Percentiles rank a stretch among this genome's conserved stretches.
These are phyloP conservation scores for Saccharomyces paradoxus DNA, from an alignment of 805 yeast species.

Conservation along the genomic window DNA sequence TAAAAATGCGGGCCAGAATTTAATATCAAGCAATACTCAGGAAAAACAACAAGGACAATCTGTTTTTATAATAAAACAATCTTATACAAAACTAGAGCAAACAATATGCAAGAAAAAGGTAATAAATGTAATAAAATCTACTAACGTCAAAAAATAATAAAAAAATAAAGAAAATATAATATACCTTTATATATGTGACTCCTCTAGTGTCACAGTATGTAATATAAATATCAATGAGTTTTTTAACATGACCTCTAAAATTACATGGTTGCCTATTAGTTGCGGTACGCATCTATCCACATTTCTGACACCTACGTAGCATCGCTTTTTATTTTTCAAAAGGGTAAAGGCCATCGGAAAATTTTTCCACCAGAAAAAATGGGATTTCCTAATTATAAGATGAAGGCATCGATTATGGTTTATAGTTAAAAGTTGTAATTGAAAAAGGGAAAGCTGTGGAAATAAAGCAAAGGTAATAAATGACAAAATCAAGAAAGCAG, in stretches of 20 bases:
- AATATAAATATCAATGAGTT: background rate
- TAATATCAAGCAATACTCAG: background rate
- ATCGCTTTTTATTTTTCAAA: background rate
- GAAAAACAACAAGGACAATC: background rate
- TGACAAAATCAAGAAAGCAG: conserved; percentile 32
- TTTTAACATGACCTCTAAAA: background rate
- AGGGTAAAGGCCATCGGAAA: background rate
- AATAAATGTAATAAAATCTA: background rate
- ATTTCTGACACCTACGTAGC: background rate
- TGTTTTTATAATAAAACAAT: background rate
- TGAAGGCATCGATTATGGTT: background rate
- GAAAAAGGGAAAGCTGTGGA: background rate
- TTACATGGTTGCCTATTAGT: background rate
- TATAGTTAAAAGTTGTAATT: background rate
- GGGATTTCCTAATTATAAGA: background rate
- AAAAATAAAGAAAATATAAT: background rate
- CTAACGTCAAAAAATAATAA: background rate
- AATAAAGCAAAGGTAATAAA: conserved; percentile 3
- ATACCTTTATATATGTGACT: background rate
- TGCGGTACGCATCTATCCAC: background rate
- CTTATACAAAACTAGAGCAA: background rate
- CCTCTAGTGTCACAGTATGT: background rate
- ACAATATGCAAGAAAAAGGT: background rate
- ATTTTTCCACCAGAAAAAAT: background rate
- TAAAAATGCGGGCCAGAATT: background rate